Base-by-base conservation (phyloP, 2,329 filamentous ascomycete species). In the Fusarium sublunatum region DNA sequence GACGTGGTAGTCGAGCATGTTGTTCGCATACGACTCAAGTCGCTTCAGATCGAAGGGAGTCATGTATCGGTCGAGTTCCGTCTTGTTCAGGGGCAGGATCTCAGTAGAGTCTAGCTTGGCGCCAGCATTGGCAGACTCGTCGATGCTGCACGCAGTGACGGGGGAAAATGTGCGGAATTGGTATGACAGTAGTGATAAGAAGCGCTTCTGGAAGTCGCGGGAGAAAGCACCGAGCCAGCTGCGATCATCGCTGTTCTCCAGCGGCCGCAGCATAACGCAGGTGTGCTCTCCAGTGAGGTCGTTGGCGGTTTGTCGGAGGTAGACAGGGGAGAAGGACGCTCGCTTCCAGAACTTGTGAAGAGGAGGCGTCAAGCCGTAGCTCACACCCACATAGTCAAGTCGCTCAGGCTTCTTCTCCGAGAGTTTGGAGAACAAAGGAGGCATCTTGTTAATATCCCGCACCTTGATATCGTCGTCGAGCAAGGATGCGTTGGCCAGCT, bases 331-430 rank as follows among this genome's bases (percentile, higher is more conserved):
- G 75, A 97, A 99, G 1, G 83, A 83, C 13, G 90, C 87, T 32
- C 91, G 90, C 78, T 97, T 97, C 95, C 95, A 99, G 82, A 99
- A 99, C 73, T 92, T 96, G 80, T 97, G 95, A 12, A 99, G 86
- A 12, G 87, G 84, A 35, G 88, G 83, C 0, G 95, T 99, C 53
- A 99, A 82, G 49, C 95, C 96, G 74, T 96, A 99, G 72, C 92
- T 96, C 45, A 99, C 96, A 73, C 96, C 95, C 13, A 99, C 78
- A 72, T 98, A 99, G 77, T 99, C 95, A 7, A 99, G 86, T 6
- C 81, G 80, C 40, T 91, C 89, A 0, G 95, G 90, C 54, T 88
- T 88, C 64, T 91, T 88, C 77, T 99, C 93, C 1, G 90, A 87
- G 28, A 99, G 82, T 70, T 93, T 94, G 10, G 93, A 86, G 72